Evolutionary conservation across 257 asterid species (phyloP).

Genomic region (Solanum appendiculatum): DNA sequence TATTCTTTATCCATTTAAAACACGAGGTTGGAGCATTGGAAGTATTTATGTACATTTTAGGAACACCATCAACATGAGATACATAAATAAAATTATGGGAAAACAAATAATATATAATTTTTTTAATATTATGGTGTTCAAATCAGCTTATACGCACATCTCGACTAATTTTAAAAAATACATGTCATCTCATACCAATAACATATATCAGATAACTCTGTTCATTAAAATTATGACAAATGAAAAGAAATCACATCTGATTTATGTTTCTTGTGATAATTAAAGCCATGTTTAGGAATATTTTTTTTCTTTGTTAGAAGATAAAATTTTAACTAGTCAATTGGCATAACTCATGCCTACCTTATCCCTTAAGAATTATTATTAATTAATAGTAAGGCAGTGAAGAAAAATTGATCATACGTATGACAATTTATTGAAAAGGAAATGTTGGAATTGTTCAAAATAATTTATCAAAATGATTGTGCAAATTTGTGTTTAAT

Average conservation of each 20-base stretch:
- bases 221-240: background rate
- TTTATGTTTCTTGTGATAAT: background rate
- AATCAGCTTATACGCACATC: too few relatives aligned
- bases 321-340: background rate
- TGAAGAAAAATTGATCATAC: background rate
- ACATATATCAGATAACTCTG: too few relatives aligned
- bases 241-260: too few relatives aligned
- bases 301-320: background rate
- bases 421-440: background rate
- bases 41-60: background rate
- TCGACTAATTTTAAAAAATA: background rate
- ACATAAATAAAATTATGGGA: too few relatives aligned
- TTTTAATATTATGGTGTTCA: too few relatives aligned
- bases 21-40: background rate
- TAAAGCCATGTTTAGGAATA: background rate
- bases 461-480: background rate
- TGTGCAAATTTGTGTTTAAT: background rate
- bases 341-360: background rate
- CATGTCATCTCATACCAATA: too few relatives aligned
- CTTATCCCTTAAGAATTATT: background rate
- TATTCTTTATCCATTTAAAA: background rate
- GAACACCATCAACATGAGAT: background rate
- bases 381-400: background rate
- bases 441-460: background rate
- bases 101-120: too few relatives aligned